phyloP scores from a whole-genome alignment of 331 rosid species.

The Malus hybrid region DNA sequence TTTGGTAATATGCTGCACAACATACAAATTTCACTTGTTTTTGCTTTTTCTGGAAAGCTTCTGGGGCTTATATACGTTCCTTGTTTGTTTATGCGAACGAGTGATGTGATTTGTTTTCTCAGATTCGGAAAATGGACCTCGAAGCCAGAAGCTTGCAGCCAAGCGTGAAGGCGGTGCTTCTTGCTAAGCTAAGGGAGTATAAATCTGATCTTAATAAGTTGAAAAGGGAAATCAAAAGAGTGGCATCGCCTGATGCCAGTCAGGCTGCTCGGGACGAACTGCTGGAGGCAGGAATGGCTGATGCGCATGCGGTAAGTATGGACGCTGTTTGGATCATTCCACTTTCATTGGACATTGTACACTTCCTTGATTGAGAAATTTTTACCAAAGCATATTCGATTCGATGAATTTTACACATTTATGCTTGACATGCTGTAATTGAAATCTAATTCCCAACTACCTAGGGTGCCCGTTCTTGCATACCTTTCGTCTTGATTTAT shows the following conservation, averaged over 20 bases:
- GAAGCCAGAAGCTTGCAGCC: slow-evolving; percentile 91
- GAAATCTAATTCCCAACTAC: background rate
- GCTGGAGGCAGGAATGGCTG: slow-evolving; percentile 60
- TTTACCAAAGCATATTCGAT: background rate
- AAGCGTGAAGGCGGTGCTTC: slow-evolving; percentile 65
- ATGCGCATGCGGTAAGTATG: slow-evolving; percentile 46
- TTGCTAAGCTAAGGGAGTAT: slow-evolving; percentile 83
- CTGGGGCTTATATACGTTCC: background rate
- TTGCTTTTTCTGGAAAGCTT: background rate
- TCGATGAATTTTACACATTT: background rate
- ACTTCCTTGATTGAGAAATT: too few species aligned
- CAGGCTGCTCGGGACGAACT: slow-evolving; percentile 72
- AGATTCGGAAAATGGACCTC: slow-evolving; percentile 95
- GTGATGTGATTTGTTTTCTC: background rate
- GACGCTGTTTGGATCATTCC: background rate
- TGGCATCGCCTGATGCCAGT: slow-evolving; percentile 61
- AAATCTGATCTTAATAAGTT: slow-evolving; percentile 71
- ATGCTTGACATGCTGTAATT: background rate
- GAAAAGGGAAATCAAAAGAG: slow-evolving; percentile 73
- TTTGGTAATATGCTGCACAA: slow-evolving; percentile 41
- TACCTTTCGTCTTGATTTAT: background rate
- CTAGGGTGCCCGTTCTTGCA: background rate
- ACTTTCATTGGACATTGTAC: background rate
- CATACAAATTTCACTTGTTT: background rate
- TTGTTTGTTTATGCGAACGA: background rate